phyloP scores from a whole-genome alignment of 352 stramenopile genomes.

The Globisporangium canariense region DNA sequence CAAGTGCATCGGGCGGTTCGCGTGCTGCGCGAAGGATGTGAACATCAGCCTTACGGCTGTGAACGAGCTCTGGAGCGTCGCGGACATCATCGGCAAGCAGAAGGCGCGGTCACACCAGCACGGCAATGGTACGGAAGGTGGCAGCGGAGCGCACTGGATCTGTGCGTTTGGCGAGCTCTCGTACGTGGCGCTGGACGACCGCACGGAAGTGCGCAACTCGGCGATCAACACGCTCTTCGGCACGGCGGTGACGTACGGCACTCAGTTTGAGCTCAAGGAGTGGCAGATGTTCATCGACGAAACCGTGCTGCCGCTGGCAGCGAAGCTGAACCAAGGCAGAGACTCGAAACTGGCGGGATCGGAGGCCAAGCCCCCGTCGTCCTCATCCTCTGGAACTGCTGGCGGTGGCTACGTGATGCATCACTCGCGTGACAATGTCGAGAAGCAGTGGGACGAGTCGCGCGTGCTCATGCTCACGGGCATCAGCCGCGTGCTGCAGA shows the following conservation, averaged over 20 bases:
- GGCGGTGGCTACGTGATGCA: conserved; percentile 86
- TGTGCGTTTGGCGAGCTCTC: conserved; percentile 79
- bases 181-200: conserved; percentile 88
- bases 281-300: conserved; percentile 94
- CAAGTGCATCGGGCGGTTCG: conserved; percentile 94
- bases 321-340: conserved; percentile 49
- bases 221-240: conserved; percentile 97
- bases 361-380: conserved; percentile 8
- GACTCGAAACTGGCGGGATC: not conserved
- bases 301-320: conserved; percentile 90
- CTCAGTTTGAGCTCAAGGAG: conserved; percentile 86
- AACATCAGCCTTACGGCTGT: conserved; percentile 98
- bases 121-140: not conserved
- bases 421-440: conserved; percentile 92
- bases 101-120: conserved; percentile 18
- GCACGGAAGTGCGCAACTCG: conserved; percentile 95
- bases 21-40: conserved; percentile 91
- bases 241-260: conserved; percentile 93
- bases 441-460: conserved; percentile 98
- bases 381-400: not conserved
- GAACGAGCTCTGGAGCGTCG: conserved; percentile 95
- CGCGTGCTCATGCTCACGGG: conserved; percentile 93
- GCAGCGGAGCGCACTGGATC: conserved; percentile 38
- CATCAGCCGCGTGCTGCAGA: conserved; percentile 91
- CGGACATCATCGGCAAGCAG: conserved; percentile 77